Base-by-base conservation (phyloP, 768 basidiomycete genomes). In the Kwoniella mangroviensis region DNA sequence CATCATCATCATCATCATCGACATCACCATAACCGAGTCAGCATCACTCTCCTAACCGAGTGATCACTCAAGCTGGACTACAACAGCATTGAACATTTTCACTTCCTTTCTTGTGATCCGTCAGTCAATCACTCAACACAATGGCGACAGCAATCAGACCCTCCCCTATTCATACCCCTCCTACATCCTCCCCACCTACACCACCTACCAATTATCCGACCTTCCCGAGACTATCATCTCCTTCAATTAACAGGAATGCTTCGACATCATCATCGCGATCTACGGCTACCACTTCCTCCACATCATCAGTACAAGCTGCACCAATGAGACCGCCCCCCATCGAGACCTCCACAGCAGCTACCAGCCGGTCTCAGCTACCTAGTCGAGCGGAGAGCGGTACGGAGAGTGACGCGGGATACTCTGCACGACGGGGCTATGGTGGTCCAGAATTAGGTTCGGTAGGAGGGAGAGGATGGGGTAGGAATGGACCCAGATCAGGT, bases 321-420 rank as follows among this genome's bases (percentile, higher is more conserved):
- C 80, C 81, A 7, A 83, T 83, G 49, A 63, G 76, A n/a, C 81
- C 81, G 11, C 78, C 82, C 4, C 78, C 76, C 3, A 74, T 75
- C 28, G 77, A 81, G 60, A 80, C 80, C 6, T 51, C 78, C 1
- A 82, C 79, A 42, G 81, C 82, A 13, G 76, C 80, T 24, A 74
- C 79, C 3, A 68, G 62, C 52, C 63, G 42, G 24, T 65, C 59
- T 22, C 69, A 69, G 52, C 17, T 66, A 21, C 52, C 69, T 10
- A 64, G 69, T 49, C 59, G 63, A 56, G 65, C 63, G 42, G 64
- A 51, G 68, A 60, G 53, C 54, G 58, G 54, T 21, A 69, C 57
- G 22, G 62, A 67, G 22, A 41, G 41, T 64, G 54, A 66, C 17
- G 51, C 28, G 21, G 52, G 58, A 56, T 61, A 28, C 42, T 22